A percentile compares a stretch with the other conserved stretches of the same genome.
phyloP scores from a whole-genome alignment of 306 rosid genomes.

The Glycine tomentella region DNA sequence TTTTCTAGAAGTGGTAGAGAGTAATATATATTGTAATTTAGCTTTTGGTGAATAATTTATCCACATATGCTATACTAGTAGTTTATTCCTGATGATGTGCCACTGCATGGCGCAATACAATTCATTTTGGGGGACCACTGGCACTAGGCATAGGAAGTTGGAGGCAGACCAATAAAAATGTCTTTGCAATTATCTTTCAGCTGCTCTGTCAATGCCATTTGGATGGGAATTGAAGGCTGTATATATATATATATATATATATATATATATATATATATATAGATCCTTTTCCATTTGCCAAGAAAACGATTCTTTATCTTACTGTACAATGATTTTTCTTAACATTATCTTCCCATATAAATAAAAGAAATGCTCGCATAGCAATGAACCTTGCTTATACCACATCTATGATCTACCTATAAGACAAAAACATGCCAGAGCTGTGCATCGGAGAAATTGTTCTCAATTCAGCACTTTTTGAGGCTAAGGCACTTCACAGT shows the following conservation, averaged over 20 bases:
- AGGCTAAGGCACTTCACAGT: conserved; percentile 3
- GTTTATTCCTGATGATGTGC: background rate
- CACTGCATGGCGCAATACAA: background rate
- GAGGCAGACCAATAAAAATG: conserved; percentile 2
- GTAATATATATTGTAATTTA: background rate
- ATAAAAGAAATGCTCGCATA: background rate
- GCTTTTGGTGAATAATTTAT: too few relatives aligned
- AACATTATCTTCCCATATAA: background rate
- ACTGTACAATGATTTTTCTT: background rate
- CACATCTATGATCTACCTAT: conserved; percentile 7
- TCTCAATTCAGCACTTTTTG: background rate
- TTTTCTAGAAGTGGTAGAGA: background rate
- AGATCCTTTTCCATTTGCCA: background rate
- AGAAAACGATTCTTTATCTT: background rate
- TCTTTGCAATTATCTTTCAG: background rate
- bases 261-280: too few relatives aligned
- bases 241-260: too few relatives aligned
- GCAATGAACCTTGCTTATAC: background rate
- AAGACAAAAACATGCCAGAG: conserved; percentile 14
- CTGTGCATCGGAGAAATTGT: background rate
- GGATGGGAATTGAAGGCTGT: background rate
- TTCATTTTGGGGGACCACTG: background rate
- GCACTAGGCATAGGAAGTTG: background rate
- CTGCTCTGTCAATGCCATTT: background rate
- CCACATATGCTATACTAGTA: too few relatives aligned